phyloP scores from a whole-genome alignment of 345 rosid genomes.

The Moringa oleifera region DNA sequence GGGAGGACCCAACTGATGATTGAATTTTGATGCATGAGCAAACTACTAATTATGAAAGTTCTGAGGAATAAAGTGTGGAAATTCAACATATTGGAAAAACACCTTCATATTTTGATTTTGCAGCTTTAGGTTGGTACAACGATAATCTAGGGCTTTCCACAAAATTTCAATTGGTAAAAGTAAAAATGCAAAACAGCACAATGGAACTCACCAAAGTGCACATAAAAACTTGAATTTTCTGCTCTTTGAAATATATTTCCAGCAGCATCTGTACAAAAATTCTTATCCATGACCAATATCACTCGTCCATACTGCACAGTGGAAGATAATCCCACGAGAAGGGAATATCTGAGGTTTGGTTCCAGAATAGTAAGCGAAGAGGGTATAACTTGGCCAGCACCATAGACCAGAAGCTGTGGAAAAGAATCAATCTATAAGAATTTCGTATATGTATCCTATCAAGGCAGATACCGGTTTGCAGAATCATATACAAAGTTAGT shows the following conservation, averaged over 20 bases:
- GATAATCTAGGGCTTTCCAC: neutral
- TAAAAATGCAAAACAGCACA: neutral
- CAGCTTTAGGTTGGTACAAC: no score
- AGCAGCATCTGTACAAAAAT: conserved; percentile 64
- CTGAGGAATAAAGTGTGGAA: no score
- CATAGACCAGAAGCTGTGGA: conserved; percentile 85
- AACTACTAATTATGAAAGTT: neutral
- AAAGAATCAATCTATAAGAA: neutral
- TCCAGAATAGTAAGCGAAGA: conserved; percentile 54
- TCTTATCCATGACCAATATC: conserved; percentile 65
- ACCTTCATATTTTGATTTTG: no score
- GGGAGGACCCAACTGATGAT: no score
- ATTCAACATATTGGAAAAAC: no score
- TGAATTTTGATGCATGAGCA: no score
- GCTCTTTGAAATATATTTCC: conserved; percentile 71
- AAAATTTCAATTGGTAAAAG: neutral
- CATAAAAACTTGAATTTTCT: conserved; percentile 54
- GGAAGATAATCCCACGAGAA: conserved; percentile 60
- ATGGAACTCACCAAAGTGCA: conserved; percentile 69
- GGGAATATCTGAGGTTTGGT: conserved; percentile 55
- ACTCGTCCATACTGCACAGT: conserved; percentile 51
- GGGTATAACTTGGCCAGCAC: conserved; percentile 81
- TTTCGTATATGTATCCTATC: neutral
- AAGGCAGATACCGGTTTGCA: neutral
- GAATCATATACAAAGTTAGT: neutral